These are phyloP conservation scores for Aphanomyces cochlioides DNA, from an alignment of 352 stramenopile species.

Conservation along the genomic window DNA sequence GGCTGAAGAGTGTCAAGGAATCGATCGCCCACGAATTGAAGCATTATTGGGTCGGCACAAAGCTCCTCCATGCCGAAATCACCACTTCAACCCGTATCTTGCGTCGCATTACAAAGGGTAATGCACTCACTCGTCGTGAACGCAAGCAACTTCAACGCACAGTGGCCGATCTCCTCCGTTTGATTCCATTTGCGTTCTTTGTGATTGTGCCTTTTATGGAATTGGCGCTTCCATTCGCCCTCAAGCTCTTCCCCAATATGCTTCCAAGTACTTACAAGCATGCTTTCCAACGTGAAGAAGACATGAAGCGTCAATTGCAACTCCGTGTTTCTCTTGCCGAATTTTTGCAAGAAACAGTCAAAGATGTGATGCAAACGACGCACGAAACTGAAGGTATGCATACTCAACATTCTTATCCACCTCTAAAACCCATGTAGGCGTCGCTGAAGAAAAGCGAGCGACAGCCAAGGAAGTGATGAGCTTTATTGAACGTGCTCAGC, in stretches of 20 bases:
- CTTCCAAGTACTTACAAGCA: constrained; percentile 96
- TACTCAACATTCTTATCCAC: not conserved
- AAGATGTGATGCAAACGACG: constrained; percentile 81
- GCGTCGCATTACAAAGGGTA: constrained; percentile 87
- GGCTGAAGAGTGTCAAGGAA: constrained; percentile 64
- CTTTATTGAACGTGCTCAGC: constrained; percentile 78
- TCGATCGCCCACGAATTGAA: constrained; percentile 88
- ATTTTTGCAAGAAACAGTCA: constrained; percentile 97
- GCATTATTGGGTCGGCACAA: constrained; percentile 96
- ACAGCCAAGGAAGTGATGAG: constrained; percentile 79
- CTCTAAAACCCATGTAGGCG: constrained; percentile 19
- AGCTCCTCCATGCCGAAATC: constrained; percentile 95
- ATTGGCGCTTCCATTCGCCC: constrained; percentile 94
- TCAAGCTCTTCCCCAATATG: constrained; percentile 99
- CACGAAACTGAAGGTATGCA: constrained; percentile 58
- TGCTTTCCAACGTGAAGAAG: constrained; percentile 95
- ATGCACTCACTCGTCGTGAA: constrained; percentile 92
- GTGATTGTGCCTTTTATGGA: constrained; percentile 99
- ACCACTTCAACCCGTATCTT: constrained; percentile 93
- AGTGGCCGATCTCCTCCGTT: constrained; percentile 93
- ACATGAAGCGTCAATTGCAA: constrained; percentile 97
- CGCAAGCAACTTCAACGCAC: constrained; percentile 96
- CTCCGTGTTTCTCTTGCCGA: constrained; percentile 93
- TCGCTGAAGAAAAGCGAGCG: constrained; percentile 70
- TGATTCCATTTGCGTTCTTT: constrained; percentile 98